phyloP scores from a whole-genome alignment of 331 rosid genomes.

The Rhamnella rubrinervis region DNA sequence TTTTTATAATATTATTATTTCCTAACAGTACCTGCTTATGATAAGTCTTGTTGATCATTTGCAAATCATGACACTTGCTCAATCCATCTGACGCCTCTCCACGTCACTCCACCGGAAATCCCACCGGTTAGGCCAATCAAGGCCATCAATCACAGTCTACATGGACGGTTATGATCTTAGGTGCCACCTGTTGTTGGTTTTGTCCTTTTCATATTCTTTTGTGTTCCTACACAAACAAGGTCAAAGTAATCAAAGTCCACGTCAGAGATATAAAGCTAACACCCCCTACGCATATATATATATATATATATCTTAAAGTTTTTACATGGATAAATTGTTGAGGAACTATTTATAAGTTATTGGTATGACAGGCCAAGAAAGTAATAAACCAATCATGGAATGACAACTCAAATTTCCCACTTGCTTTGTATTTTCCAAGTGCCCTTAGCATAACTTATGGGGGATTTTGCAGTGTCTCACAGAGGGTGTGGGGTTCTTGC shows the following conservation, averaged over 20 bases:
- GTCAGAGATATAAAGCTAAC: neutral
- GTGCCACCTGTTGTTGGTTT: conserved; percentile 30
- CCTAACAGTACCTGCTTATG: conserved; percentile 15
- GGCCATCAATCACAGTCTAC: conserved; percentile 9
- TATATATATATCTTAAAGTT: too few species aligned
- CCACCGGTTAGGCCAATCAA: too few species aligned
- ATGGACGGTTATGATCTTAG: conserved; percentile 40
- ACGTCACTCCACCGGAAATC: conserved; percentile 24
- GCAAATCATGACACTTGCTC: conserved; percentile 39
- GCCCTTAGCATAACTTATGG: neutral
- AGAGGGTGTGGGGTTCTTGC: conserved; percentile 39
- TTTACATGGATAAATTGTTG: too few species aligned
- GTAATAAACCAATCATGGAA: too few species aligned
- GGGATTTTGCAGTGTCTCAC: neutral
- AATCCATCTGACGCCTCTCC: conserved; percentile 15
- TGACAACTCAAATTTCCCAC: too few species aligned
- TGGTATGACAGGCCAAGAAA: too few species aligned
- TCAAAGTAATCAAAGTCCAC: conserved; percentile 45
- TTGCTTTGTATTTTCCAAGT: too few species aligned
- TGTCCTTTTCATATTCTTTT: neutral
- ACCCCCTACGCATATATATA: too few species aligned
- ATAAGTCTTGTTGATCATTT: conserved; percentile 30
- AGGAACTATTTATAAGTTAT: too few species aligned
- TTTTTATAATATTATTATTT: neutral
- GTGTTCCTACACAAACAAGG: conserved; percentile 11